Base-by-base conservation (phyloP, 2,329 filamentous ascomycete genomes). In the Uncinocarpus reesii region DNA sequence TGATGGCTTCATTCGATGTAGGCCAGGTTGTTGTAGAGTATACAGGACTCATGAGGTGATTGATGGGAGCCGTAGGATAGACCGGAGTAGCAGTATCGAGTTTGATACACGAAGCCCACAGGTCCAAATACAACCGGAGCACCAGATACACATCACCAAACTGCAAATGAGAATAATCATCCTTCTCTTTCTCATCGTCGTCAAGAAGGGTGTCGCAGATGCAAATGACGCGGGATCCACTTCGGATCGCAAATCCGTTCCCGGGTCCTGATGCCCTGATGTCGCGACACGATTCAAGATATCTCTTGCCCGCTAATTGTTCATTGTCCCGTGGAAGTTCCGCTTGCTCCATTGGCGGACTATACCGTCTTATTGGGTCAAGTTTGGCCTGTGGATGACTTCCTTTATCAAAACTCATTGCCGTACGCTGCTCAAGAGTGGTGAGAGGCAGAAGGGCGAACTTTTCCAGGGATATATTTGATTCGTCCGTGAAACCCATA, bases 101-200 rank as follows among this genome's bases (percentile, higher is more conserved):
- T 20, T 58, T 60, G 15, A 55, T 51, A 49, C 62, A 65, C 3
- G 62, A 57, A 38, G 62, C 61, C 63, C 63, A 65, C 24, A 64
- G 42, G 41, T 65, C 62, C 10, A 60, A 57, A 51, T 62, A 65
- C 40, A 65, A 48, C 2, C 52, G 56, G 36, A 59, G 61, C 31
- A 65, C 53, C 21, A 64, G 51, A 37, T 59, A 64, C 0, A 63
- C 43, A 26, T 62, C 59, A 6, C 63, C 62, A 41, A 50, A 46
- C 2, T 51, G 36, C 7, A 64, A 50, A 10, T 60, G 53, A 47
- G 63, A 63, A 46, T 61, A 56, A 35, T 65, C 63, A 2, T 45
- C 7, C 2, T 37, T 36, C 24, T 43, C 51, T 28, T 56, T 46
- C 6, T 56, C 48, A 21, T 32, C 41, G 7, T 23, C 3, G 29